Evolutionary conservation across 2,329 filamentous ascomycete genomes (phyloP).

Genomic region (Ophiostoma himal-ulmi): DNA sequence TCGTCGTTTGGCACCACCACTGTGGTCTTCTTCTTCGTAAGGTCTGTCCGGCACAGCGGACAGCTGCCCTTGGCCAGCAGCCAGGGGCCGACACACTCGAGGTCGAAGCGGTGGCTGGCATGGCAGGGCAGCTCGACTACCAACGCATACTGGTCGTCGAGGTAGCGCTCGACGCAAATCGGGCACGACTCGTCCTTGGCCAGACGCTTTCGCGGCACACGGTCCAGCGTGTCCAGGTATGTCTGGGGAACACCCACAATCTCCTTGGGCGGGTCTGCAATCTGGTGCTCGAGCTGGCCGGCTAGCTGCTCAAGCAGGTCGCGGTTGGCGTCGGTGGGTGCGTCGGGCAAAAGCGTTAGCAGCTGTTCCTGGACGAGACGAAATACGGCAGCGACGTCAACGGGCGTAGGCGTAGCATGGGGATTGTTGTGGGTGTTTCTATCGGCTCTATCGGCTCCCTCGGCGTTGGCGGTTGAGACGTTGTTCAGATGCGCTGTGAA

Average conservation of each 20-base stretch:
- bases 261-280: constrained; percentile 46
- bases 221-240: constrained; percentile 55
- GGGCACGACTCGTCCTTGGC: constrained; percentile 50
- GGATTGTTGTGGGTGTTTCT: constrained; percentile 40
- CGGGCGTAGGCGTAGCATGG: constrained; percentile 54
- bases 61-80: constrained; percentile 58
- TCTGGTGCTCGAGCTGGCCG: constrained; percentile 43
- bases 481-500: constrained; percentile 55
- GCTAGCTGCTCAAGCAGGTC: constrained; percentile 48
- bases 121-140: constrained; percentile 61
- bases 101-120: constrained; percentile 53
- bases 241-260: constrained; percentile 53
- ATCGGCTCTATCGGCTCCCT: neutral
- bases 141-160: constrained; percentile 57
- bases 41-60: constrained; percentile 56
- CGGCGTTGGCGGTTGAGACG: constrained; percentile 39
- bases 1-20: constrained; percentile 41
- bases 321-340: constrained; percentile 45
- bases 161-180: constrained; percentile 57
- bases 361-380: constrained; percentile 56
- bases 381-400: constrained; percentile 52
- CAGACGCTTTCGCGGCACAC: constrained; percentile 49
- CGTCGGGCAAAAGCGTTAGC: constrained; percentile 44
- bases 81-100: constrained; percentile 65
- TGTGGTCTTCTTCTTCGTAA: constrained; percentile 49